A percentile compares a stretch with the other conserved stretches of the same genome.
These are phyloP conservation scores for Candida glaebosa DNA, from an alignment of 805 yeast species.

Conservation along the genomic window DNA sequence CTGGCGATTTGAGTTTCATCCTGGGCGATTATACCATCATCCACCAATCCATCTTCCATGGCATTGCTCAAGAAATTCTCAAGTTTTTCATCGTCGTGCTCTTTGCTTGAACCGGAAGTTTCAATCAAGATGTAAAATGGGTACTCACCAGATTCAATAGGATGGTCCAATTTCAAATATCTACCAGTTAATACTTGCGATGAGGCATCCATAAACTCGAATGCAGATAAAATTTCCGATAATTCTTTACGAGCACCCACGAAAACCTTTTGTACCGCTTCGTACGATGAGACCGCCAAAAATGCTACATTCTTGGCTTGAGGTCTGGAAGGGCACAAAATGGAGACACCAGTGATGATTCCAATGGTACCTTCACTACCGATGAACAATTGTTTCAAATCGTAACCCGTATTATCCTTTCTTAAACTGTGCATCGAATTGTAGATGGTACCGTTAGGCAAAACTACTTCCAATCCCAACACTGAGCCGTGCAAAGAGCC, in stretches of 20 bases:
- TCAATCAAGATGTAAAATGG: constrained; percentile 92
- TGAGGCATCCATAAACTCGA: constrained; percentile 85
- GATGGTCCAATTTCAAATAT: constrained; percentile 62
- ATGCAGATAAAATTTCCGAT: constrained; percentile 84
- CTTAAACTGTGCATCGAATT: constrained; percentile 81
- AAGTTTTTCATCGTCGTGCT: constrained; percentile 88
- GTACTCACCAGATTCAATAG: constrained; percentile 70
- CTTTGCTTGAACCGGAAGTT: constrained; percentile 92
- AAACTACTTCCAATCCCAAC: constrained; percentile 87
- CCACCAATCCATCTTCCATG: constrained; percentile 79
- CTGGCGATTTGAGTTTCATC: constrained; percentile 82
- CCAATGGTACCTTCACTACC: constrained; percentile 95
- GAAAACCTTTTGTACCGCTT: constrained; percentile 80
- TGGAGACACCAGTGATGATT: constrained; percentile 83
- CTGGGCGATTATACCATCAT: constrained; percentile 95
- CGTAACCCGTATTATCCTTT: constrained; percentile 95
- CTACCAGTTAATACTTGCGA: constrained; percentile 63
- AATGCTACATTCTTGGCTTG: constrained; percentile 83
- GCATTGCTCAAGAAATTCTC: constrained; percentile 78
- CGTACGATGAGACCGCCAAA: constrained; percentile 76
- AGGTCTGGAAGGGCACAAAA: constrained; percentile 87
- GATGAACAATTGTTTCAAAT: constrained; percentile 85
- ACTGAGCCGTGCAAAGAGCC: constrained; percentile 93
- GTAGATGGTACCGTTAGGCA: constrained; percentile 82
- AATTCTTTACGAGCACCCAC: constrained; percentile 73